A percentile compares a stretch with the other conserved stretches of the same genome.
Evolutionary conservation across 305 asterid species (phyloP).

Genomic region (Rubia balearica): DNA sequence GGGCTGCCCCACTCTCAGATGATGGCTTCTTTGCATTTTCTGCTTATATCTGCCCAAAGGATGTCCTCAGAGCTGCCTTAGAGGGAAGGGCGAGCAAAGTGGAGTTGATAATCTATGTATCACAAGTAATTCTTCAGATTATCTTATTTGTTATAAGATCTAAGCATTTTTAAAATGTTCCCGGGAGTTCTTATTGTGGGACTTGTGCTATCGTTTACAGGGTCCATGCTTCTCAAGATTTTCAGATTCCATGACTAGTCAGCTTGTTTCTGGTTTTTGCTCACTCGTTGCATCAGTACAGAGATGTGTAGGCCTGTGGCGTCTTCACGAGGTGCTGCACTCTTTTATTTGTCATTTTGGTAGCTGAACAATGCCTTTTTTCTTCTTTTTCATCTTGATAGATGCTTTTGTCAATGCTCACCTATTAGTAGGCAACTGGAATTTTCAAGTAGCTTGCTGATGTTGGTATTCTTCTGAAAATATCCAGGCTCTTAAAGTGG

Average conservation of each 20-base stretch:
- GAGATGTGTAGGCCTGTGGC: conserved; percentile 80
- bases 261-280: conserved; percentile 55
- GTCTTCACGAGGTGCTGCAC: conserved; percentile 67
- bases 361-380: background rate
- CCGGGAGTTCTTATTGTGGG: conserved; percentile 15
- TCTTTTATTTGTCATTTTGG: background rate
- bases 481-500: background rate
- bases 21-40: conserved; percentile 66
- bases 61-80: conserved; percentile 71
- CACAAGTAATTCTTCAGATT: conserved; percentile 41
- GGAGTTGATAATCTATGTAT: conserved; percentile 52
- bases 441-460: background rate
- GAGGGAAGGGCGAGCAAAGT: conserved; percentile 71
- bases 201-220: conserved; percentile 31
- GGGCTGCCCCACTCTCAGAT: conserved; percentile 81
- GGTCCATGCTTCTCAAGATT: conserved; percentile 58
- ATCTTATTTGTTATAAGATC: conserved; percentile 9
- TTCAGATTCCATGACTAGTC: conserved; percentile 33
- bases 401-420: background rate
- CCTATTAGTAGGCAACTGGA: background rate
- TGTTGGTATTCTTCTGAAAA: background rate
- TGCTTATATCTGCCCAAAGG: conserved; percentile 64
- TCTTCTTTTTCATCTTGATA: background rate
- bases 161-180: conserved; percentile 21
- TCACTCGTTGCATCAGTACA: conserved; percentile 66